Evolutionary conservation across 805 yeast genomes (phyloP).

Genomic region (Ogataea nonfermentans): DNA sequence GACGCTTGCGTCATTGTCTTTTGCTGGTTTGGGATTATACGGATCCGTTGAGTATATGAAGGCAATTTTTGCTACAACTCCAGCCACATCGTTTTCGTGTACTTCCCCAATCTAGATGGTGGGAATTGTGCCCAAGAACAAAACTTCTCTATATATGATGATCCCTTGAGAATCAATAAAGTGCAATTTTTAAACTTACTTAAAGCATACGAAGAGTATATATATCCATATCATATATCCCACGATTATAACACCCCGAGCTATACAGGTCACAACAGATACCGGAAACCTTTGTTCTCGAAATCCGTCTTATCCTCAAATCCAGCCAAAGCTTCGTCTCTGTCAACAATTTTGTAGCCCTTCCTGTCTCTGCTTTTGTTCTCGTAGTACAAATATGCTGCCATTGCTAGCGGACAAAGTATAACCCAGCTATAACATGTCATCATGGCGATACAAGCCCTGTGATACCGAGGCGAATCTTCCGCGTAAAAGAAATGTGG

Average conservation of each 20-base stretch:
- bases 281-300: conserved; percentile 30
- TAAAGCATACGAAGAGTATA: no score
- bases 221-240: no score
- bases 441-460: conserved; percentile 35
- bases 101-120: conserved; percentile 28
- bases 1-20: conserved; percentile 27
- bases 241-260: background rate
- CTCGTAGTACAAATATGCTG: conserved; percentile 32
- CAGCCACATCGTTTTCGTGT: conserved; percentile 34
- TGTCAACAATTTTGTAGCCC: conserved; percentile 29
- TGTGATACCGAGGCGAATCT: conserved; percentile 44
- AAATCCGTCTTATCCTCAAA: conserved; percentile 34
- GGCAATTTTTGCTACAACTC: conserved; percentile 26
- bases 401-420: conserved; percentile 4
- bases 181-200: no score
- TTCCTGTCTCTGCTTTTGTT: conserved; percentile 41
- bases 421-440: conserved; percentile 7
- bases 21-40: conserved; percentile 33
- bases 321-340: conserved; percentile 30
- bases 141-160: no score
- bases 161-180: no score
- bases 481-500: conserved; percentile 45
- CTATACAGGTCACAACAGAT: conserved; percentile 4
- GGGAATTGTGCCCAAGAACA: no score
- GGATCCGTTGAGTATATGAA: conserved; percentile 31